Evolutionary conservation across 805 yeast genomes (phyloP).

Genomic region (Tetrapisispora phaffii): DNA sequence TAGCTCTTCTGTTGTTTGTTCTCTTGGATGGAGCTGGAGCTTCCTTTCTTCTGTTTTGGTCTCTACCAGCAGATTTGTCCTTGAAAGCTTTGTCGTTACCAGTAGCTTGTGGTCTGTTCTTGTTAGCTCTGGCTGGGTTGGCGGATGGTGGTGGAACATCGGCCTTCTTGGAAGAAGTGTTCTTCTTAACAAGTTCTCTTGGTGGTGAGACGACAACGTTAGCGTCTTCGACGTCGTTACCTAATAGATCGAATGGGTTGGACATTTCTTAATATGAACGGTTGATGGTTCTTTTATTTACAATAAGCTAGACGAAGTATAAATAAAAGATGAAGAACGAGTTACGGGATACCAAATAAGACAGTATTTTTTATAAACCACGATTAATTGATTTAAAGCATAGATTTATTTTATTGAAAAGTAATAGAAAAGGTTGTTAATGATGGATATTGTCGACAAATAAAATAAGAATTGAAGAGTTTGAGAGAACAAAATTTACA

Average conservation of each 20-base stretch:
- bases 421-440: not conserved
- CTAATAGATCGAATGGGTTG: conserved; percentile 74
- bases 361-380: not conserved
- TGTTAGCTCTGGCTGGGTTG: conserved; percentile 45
- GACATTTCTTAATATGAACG: conserved; percentile 13
- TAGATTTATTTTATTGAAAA: not conserved
- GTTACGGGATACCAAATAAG: too few relatives aligned
- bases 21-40: conserved; percentile 40
- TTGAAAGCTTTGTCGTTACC: conserved; percentile 86
- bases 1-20: conserved; percentile 41
- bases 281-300: conserved; percentile 2
- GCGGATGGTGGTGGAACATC: conserved; percentile 77
- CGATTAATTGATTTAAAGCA: not conserved
- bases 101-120: conserved; percentile 56
- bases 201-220: conserved; percentile 41
- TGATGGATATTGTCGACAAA: not conserved
- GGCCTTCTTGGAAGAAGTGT: conserved; percentile 76
- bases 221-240: conserved; percentile 81
- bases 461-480: not conserved
- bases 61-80: conserved; percentile 62
- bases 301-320: too few relatives aligned
- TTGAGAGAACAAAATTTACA: not conserved
- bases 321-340: too few relatives aligned
- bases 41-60: conserved; percentile 40
- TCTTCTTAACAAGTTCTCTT: conserved; percentile 71